These are phyloP conservation scores for Hymenoscyphus occultus DNA, from an alignment of 2,329 filamentous ascomycete species.

Conservation along the genomic window DNA sequence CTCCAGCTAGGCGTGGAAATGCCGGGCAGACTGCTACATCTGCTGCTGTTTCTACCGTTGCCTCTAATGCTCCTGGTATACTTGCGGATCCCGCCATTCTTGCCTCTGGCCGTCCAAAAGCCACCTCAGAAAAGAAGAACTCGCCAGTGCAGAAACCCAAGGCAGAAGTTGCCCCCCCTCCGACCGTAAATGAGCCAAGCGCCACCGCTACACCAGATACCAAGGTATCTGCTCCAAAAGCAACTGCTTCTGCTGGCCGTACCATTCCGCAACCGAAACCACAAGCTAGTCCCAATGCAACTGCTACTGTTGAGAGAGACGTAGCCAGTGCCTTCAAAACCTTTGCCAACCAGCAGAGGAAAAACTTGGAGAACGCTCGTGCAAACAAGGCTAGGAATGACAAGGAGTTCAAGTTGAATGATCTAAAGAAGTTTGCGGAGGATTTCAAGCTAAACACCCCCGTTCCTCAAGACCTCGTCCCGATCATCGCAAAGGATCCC, in stretches of 20 bases:
- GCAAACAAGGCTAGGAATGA: slow-evolving; percentile 64
- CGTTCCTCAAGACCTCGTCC: slow-evolving; percentile 85
- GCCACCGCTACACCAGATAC: slow-evolving; percentile 28
- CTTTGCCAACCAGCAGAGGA: slow-evolving; percentile 58
- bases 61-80: slow-evolving; percentile 33
- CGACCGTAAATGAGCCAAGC: slow-evolving; percentile 32
- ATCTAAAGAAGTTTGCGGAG: slow-evolving; percentile 90
- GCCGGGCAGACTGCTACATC: slow-evolving; percentile 69
- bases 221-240: slow-evolving; percentile 25
- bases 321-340: slow-evolving; percentile 62
- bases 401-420: slow-evolving; percentile 88
- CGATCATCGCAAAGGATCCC: slow-evolving; percentile 96
- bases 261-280: slow-evolving; percentile 33
- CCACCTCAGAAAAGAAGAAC: slow-evolving; percentile 32
- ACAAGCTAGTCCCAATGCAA: slow-evolving; percentile 49
- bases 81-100: slow-evolving; percentile 82
- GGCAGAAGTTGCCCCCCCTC: slow-evolving; percentile 31
- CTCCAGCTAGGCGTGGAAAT: slow-evolving; percentile 81
- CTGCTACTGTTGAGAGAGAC: slow-evolving; percentile 59
- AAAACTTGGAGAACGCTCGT: slow-evolving; percentile 54
- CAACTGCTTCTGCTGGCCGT: slow-evolving; percentile 38
- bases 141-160: slow-evolving; percentile 28
- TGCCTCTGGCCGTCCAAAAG: slow-evolving; percentile 64
- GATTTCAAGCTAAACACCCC: slow-evolving; percentile 94
- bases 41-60: slow-evolving; percentile 70